Base-by-base conservation (phyloP, 2,329 filamentous ascomycete species). In the Berkeleyomyces rouxiae region DNA sequence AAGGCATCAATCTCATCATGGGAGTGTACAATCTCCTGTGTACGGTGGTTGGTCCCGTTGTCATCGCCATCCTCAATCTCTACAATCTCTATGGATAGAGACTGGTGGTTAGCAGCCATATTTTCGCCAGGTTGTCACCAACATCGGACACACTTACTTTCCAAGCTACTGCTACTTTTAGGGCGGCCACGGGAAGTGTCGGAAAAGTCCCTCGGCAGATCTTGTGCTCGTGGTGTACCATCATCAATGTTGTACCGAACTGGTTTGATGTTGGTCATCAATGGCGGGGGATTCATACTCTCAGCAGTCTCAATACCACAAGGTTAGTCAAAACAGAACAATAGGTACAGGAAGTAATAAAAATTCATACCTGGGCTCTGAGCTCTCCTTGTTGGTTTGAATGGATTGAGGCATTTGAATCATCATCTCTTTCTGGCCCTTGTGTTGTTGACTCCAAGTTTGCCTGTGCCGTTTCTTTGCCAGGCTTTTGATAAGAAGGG, bases 161-260 rank as follows among this genome's bases (percentile, higher is more conserved):
- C 87, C 62, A 95, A 81, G 70, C 85, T 91, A 68, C 81, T 85
- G n/a, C 82, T 79, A 66, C 84, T 85, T 70, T 83, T 85, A 4
- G 84, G 84, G 31, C 86, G 82, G 62, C 79, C 70, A 68, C 77
- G 80, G 65, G 72, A 79, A 66, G 72, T 77, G 9, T 84, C 80
- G 37, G 82, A 81, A 66, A 89, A 81, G 65, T 95, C 89, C 68
- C 90, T 82, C 33, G 51, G 16, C 61, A 89, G 76, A 62, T 89
- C 92, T 70, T 95, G 89, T 2, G 90, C 90, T 67, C 85, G 83
- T 7, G 91, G 91, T 1, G 91, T 96, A 53, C 85, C 81, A 67
- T 79, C 80, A 62, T 89, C 85, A 40, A 83, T 70, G 69, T 82
- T 86, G 70, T 86, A 90, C 61, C 78, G 75, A 16, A 79, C 76